A percentile compares a stretch with the other conserved stretches of the same genome.
Evolutionary conservation across 257 asterid genomes (phyloP).

Genomic region (Catharanthus roseus): DNA sequence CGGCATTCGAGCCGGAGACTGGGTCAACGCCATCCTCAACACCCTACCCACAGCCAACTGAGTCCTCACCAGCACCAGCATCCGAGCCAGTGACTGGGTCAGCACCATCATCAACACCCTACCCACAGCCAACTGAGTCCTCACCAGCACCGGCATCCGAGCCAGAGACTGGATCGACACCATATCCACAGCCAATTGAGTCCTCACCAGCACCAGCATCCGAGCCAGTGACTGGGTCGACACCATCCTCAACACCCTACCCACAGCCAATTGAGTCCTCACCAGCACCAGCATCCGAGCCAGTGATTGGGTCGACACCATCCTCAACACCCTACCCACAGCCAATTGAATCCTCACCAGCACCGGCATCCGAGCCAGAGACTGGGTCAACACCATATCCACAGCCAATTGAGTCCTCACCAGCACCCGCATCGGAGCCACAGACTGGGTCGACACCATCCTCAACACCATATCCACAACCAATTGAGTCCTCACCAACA

Average conservation of each 20-base stretch:
- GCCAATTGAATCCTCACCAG: not conserved
- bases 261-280: not conserved
- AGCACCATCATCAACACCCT: too few relatives aligned
- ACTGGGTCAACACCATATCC: not conserved
- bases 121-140: too few relatives aligned
- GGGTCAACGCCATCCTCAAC: not conserved
- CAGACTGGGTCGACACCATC: not conserved
- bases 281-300: not conserved
- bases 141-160: not conserved
- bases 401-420: not conserved
- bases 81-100: too few relatives aligned
- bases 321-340: too few relatives aligned
- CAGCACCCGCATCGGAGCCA: not conserved
- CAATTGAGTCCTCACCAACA: not conserved
- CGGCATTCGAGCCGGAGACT: not conserved
- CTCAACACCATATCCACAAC: not conserved
- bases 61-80: not conserved
- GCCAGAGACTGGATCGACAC: not conserved
- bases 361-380: not conserved
- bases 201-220: not conserved
- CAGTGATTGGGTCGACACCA: too few relatives aligned
- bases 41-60: not conserved
- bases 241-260: not conserved
- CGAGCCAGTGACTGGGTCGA: not conserved
- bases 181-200: conserved; percentile 3